Conservation (phyloP, 2,329 filamentous ascomycete species). For the Tolypocladium tundrense region DNA sequence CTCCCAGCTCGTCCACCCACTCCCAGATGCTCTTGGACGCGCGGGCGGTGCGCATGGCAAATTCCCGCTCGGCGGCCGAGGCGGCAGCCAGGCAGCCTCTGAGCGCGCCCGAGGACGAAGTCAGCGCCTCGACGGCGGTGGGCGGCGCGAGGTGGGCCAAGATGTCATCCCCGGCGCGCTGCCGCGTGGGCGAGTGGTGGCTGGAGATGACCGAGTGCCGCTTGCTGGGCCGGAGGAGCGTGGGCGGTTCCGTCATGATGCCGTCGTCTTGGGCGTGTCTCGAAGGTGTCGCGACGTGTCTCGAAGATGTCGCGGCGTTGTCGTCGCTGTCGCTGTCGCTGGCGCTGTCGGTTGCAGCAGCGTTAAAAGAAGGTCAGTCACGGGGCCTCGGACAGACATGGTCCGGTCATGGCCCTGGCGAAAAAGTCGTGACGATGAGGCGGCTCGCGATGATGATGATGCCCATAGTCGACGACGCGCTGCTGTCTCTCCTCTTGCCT, state of each 20-base stretch:
- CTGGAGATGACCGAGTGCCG: conserved; percentile 18
- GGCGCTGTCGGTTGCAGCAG: not conserved
- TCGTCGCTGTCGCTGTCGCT: not conserved
- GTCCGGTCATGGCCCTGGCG: conserved; percentile 23
- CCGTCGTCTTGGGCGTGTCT: not conserved
- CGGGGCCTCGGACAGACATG: conserved; percentile 2
- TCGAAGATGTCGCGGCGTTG: not conserved
- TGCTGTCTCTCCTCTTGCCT: not conserved
- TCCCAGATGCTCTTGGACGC: conserved; percentile 61
- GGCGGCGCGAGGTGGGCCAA: conserved; percentile 51
- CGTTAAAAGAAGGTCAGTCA: not conserved
- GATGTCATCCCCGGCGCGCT: conserved; percentile 43
- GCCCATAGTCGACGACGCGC: conserved; percentile 5
- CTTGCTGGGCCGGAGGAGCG: conserved; percentile 20
- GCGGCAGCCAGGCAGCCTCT: conserved; percentile 52
- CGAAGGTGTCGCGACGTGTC: not conserved
- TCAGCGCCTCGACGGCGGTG: conserved; percentile 50
- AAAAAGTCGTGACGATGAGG: conserved; percentile 17
- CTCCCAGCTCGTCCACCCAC: conserved; percentile 63
- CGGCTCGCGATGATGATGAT: conserved; percentile 6
- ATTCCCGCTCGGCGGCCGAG: conserved; percentile 55
- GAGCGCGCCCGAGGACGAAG: conserved; percentile 39
- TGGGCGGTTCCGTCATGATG: conserved; percentile 23
- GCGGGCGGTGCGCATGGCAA: conserved; percentile 59
- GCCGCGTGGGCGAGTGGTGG: conserved; percentile 32